A percentile compares a stretch with the other conserved stretches of the same genome.
Evolutionary conservation across 1,284 basidiomycete species (phyloP).

Genomic region (Gymnopus androsaceus): DNA sequence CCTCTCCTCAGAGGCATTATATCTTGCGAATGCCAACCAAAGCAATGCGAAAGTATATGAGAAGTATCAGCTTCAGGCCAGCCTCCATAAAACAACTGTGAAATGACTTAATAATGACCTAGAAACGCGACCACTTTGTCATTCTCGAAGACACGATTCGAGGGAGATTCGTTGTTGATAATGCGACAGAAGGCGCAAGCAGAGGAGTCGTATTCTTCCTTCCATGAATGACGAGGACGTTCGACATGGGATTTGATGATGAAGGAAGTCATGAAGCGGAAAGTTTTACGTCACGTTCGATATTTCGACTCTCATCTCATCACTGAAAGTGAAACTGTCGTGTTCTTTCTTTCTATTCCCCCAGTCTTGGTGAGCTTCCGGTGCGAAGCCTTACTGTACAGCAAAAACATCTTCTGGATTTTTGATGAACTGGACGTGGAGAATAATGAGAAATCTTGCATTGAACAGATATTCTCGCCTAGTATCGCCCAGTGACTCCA

Average conservation of each 20-base stretch:
- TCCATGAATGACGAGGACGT: conserved; percentile 49
- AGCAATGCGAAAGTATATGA: neutral
- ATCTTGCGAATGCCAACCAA: conserved; percentile 40
- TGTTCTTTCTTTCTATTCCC: too few relatives aligned
- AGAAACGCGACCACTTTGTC: conserved; percentile 71
- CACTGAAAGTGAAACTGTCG: too few relatives aligned
- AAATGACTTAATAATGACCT: conserved; percentile 37
- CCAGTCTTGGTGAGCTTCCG: too few relatives aligned
- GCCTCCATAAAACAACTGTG: too few relatives aligned
- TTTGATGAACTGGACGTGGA: too few relatives aligned
- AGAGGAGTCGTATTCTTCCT: conserved; percentile 36
- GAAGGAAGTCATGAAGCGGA: conserved; percentile 64
- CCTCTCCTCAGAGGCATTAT: conserved; percentile 70
- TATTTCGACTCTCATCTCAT: too few relatives aligned
- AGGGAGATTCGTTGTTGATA: conserved; percentile 46
- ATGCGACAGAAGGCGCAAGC: conserved; percentile 73
- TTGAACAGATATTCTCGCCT: too few relatives aligned
- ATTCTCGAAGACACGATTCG: conserved; percentile 61
- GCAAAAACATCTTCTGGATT: too few relatives aligned
- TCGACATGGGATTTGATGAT: conserved; percentile 64
- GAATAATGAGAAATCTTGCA: too few relatives aligned
- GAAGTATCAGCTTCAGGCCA: neutral
- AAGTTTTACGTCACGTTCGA: too few relatives aligned
- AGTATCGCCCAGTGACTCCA: too few relatives aligned
- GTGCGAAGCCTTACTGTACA: too few relatives aligned